Evolutionary conservation across 2,329 filamentous ascomycete genomes (phyloP), one percentile per base, ranked within the genome.

Genomic region (Akanthomyces dipterigenus): DNA sequence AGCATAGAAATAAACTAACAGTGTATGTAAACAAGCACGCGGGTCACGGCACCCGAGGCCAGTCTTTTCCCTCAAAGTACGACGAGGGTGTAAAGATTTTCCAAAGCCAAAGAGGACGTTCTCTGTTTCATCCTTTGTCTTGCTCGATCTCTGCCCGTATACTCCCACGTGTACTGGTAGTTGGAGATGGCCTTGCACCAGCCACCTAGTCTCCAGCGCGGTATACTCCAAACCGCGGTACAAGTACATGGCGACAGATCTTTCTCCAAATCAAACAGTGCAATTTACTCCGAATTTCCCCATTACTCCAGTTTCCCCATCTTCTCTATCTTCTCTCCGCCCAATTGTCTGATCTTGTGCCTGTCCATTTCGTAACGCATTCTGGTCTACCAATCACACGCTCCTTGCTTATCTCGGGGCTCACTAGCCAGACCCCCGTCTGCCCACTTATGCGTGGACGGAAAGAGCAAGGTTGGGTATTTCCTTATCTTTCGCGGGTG

Each of bases 391-490:
- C 56, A 59, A 59, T 59, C 56, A 59, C 36, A 51, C 56, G 36
- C 45, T 50, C 16, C 26, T 51, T 42, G 24, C 56, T 59, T 59
- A 59, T 59, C 56, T 59, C 36, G 22, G 36, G 46, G 8, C 38
- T 59, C 56, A 24, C 56, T 51, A 51, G 46, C 12, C 16, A 42
- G 46, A 51, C 56, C 56, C n/a, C 55, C 56, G 45, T 59, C 56
- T 36, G 38, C 56, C 56, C 56, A 59, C 56, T 59, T 51, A 50
- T 59, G 56, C 46, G 56, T 36, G n/a, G n/a, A 36, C 55, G 22
- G 11, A 57, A 57, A 28, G 31, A 49, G 55, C 55, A 57, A 48
- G 55, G 55, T 48, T 57, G 43, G 55, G 22, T 42, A 12, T 36
- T 49, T 49, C 16, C 45, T 50, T 59, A 59, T 50, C 56, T 60